These are phyloP conservation scores for Coemansia sp. DNA, from an alignment of 192 early-diverging fungal species.

Conservation along the genomic window DNA sequence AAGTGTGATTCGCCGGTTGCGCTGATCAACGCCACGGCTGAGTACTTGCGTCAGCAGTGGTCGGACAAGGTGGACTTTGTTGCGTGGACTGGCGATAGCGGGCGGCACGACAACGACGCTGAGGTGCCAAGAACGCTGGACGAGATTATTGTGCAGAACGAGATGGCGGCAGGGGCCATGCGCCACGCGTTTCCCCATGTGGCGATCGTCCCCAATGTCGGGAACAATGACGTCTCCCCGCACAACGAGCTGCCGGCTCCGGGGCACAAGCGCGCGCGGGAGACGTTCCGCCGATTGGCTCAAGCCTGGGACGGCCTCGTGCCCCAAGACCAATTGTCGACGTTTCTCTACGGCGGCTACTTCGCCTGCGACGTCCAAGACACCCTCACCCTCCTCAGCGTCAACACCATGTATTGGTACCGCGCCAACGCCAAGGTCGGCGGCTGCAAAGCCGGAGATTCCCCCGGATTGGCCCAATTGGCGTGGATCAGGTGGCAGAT, in stretches of 20 bases:
- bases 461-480: conserved; percentile 65
- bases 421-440: conserved; percentile 66
- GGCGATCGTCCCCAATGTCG: conserved; percentile 46
- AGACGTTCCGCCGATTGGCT: conserved; percentile 52
- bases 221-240: conserved; percentile 75
- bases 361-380: conserved; percentile 57
- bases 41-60: conserved; percentile 53
- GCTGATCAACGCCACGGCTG: conserved; percentile 58
- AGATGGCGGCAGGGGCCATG: conserved; percentile 47
- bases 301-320: conserved; percentile 62
- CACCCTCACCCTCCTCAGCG: conserved; percentile 45
- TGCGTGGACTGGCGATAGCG: conserved; percentile 71
- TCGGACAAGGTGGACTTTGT: conserved; percentile 64
- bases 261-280: conserved; percentile 48
- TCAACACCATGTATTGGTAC: conserved; percentile 77
- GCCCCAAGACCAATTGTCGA: conserved; percentile 58
- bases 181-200: conserved; percentile 43
- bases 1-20: conserved; percentile 63
- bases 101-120: conserved; percentile 70
- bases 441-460: conserved; percentile 56
- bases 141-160: conserved; percentile 64
- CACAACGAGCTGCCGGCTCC: conserved; percentile 63
- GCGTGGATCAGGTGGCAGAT: conserved; percentile 69
- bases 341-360: conserved; percentile 70
- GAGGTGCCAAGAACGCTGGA: conserved; percentile 59